These are phyloP conservation scores for Linnemannia hyalina DNA, from an alignment of 192 early-diverging fungal species.

Conservation along the genomic window DNA sequence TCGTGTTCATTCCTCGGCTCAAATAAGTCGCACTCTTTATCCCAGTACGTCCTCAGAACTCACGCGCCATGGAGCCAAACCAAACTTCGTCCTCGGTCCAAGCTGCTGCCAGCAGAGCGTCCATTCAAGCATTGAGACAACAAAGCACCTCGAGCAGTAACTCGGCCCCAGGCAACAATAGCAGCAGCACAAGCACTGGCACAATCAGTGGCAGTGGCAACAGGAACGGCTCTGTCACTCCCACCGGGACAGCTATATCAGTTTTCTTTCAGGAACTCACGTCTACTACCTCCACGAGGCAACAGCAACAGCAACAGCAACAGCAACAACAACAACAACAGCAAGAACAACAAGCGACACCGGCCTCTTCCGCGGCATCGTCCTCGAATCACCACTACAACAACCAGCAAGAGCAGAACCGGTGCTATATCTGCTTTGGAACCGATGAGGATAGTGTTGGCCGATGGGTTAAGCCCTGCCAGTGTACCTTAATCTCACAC, in stretches of 20 bases:
- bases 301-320: constrained; percentile 15
- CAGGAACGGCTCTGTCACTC: not conserved
- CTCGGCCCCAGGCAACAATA: not conserved
- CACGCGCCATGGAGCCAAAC: constrained; percentile 29
- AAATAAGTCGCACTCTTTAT: not conserved
- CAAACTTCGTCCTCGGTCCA: constrained; percentile 24
- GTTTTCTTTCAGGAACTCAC: constrained; percentile 41
- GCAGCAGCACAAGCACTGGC: not conserved
- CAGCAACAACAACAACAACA: constrained; percentile 1
- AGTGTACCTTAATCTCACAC: constrained; percentile 82
- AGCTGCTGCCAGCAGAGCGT: not conserved
- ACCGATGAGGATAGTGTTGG: constrained; percentile 70
- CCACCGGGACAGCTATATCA: constrained; percentile 1
- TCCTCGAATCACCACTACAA: constrained; percentile 25
- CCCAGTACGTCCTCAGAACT: not conserved
- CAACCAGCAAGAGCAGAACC: constrained; percentile 53
- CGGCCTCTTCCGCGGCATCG: not conserved
- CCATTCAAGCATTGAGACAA: constrained; percentile 16
- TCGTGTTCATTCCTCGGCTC: not conserved
- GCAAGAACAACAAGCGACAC: constrained; percentile 3
- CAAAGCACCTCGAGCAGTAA: not conserved
- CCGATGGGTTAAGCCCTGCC: constrained; percentile 79
- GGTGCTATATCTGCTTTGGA: constrained; percentile 87
- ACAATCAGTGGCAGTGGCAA: not conserved
- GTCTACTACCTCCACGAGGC: constrained; percentile 29